Conservation (phyloP, 2,329 filamentous ascomycete genomes). For the Fusarium mangiferae region DNA sequence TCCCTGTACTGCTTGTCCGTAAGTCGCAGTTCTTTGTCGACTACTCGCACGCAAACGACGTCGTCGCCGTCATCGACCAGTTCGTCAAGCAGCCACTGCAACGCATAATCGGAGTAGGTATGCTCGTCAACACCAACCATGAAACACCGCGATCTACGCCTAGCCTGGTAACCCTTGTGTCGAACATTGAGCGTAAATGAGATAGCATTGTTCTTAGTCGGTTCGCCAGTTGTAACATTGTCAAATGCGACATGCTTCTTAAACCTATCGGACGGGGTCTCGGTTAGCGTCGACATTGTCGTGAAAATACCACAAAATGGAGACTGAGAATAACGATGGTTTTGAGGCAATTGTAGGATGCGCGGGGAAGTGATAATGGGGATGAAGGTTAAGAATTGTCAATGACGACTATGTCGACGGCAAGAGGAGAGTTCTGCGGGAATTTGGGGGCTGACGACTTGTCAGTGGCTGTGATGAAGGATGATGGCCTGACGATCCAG, state of each 20-base stretch:
- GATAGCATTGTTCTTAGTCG: slow-evolving; percentile 67
- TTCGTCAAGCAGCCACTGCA: slow-evolving; percentile 93
- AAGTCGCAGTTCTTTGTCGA: slow-evolving; percentile 82
- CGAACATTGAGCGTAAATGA: slow-evolving; percentile 86
- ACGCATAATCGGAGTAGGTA: slow-evolving; percentile 88
- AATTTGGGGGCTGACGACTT: slow-evolving; percentile 40
- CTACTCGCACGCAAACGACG: slow-evolving; percentile 87
- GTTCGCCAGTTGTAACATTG: slow-evolving; percentile 67
- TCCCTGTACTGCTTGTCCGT: slow-evolving; percentile 78
- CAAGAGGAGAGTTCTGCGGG: slow-evolving; percentile 35
- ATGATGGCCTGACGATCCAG: slow-evolving; percentile 45
- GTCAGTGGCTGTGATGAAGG: slow-evolving; percentile 39
- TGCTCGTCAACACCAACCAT: slow-evolving; percentile 93
- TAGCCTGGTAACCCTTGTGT: slow-evolving; percentile 85
- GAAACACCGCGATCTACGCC: slow-evolving; percentile 85
- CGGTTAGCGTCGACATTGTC: slow-evolving; percentile 58
- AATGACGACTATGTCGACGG: slow-evolving; percentile 22
- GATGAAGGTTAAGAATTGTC: slow-evolving; percentile 6
- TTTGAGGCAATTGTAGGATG: slow-evolving; percentile 5
- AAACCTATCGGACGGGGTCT: slow-evolving; percentile 60
- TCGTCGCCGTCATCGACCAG: slow-evolving; percentile 94
- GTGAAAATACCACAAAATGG: slow-evolving; percentile 22
- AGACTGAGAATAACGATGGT: slow-evolving; percentile 3
- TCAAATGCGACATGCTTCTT: slow-evolving; percentile 70
- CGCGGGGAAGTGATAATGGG: neutral